Base-by-base conservation (phyloP, 2,329 filamentous ascomycete genomes). In the Diplocarpon mali region DNA sequence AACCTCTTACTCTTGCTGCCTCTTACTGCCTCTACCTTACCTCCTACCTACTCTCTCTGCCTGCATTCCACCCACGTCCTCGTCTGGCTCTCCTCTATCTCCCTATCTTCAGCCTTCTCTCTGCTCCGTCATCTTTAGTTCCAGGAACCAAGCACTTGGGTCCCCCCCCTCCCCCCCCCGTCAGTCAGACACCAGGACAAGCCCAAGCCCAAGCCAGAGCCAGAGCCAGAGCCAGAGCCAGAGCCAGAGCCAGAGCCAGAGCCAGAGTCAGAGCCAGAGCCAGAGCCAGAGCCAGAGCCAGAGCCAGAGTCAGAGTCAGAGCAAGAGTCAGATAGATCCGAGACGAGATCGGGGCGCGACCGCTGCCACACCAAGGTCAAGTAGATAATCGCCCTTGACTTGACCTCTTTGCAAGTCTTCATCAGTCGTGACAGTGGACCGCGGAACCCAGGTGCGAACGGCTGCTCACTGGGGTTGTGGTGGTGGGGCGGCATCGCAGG, bases 371-470 rank as follows among this genome's bases (percentile, higher is more conserved):
- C 39, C 40, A 28, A 34, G 40, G 35, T 10, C 3, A 4, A 4
- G 3, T 7, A 24, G 20, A 24, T 4, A 14, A 44, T 16, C 10
- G 31, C 28, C 9, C 40, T 24, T 31, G 28, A 34, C 38, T 38
- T 37, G 20, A 40, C 38, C 32, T 60, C 55, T 54, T 46, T 48
- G 40, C 52, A 54, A 50, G 45, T 45, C 49, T 46, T 52, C 60
- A 64, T 52, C 60, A 64, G 63, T 46, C 30, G 45, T 44, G 37
- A 48, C 44, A 44, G 40, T 46, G 41, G 43, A 42, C 42, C 3
- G 3, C 7, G 20, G 7, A 24, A 24, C 4, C 4, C 20, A 7
- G 20, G 20, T 7, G 7, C 20, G 20, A 24, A 24, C 20, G 20
- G 4, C 46, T 45, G 50, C 44, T 40, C 30, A 35, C 44, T 50